Percentiles rank a stretch among this genome's conserved stretches.
These are phyloP conservation scores for Lipomyces mesembrius DNA, from an alignment of 805 yeast genomes.

Conservation along the genomic window DNA sequence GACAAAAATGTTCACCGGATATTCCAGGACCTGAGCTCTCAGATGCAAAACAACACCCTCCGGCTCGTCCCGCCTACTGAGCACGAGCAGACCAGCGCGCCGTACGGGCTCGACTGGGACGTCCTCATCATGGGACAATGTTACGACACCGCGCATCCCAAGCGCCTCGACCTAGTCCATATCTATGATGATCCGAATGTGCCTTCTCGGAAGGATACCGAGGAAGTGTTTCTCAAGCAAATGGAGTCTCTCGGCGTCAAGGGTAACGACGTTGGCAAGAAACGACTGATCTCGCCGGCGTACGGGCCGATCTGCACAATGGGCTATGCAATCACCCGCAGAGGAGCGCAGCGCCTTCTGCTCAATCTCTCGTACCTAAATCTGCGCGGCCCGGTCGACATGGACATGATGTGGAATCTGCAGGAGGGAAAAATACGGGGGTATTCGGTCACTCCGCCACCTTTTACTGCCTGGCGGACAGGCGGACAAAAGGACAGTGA, in stretches of 20 bases:
- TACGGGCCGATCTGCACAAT: constrained; percentile 27
- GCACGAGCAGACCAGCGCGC: constrained; percentile 11
- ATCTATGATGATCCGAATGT: constrained; percentile 20
- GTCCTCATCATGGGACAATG: constrained; percentile 22
- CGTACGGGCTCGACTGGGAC: constrained; percentile 19
- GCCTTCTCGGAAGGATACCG: constrained; percentile 12
- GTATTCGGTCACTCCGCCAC: constrained; percentile 22
- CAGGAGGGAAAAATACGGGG: constrained; percentile 23
- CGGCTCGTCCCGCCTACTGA: constrained; percentile 8
- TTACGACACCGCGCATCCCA: constrained; percentile 18
- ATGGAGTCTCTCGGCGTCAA: constrained; percentile 14
- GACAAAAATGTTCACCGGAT: constrained; percentile 10
- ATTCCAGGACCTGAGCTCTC: constrained; percentile 1
- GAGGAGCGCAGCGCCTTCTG: constrained; percentile 32
- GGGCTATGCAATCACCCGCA: constrained; percentile 31
- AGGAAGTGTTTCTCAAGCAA: constrained; percentile 4
- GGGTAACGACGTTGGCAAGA: constrained; percentile 16
- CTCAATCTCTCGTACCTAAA: constrained; percentile 23
- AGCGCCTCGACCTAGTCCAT: constrained; percentile 18
- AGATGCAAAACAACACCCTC: constrained; percentile 12
- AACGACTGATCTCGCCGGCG: constrained; percentile 21
- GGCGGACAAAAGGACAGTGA: constrained; percentile 30
- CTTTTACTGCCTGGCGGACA: constrained; percentile 17
- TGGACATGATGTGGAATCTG: constrained; percentile 15
- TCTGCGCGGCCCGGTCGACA: constrained; percentile 26